These are phyloP conservation scores for Clarireedia paspali DNA, from an alignment of 2,329 filamentous ascomycete genomes.

Conservation along the genomic window DNA sequence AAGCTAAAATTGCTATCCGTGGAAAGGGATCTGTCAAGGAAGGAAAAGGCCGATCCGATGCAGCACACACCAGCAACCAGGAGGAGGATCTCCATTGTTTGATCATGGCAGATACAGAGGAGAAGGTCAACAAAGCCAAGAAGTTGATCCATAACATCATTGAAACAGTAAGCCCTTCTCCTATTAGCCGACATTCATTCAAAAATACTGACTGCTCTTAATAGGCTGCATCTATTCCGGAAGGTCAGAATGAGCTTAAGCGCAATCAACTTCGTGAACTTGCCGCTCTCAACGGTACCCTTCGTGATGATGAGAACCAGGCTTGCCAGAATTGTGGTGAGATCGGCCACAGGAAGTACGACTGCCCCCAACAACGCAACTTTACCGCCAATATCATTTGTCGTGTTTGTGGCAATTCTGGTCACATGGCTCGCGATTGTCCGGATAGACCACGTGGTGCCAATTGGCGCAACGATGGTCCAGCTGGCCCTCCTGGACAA, in stretches of 20 bases:
- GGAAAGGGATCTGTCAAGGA: slow-evolving; percentile 99
- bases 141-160: slow-evolving; percentile 98
- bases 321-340: slow-evolving; percentile 99
- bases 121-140: slow-evolving; percentile 99
- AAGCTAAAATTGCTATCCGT: slow-evolving; percentile 97
- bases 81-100: slow-evolving; percentile 98
- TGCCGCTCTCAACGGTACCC: slow-evolving; percentile 94
- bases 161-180: slow-evolving; percentile 70
- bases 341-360: slow-evolving; percentile 98
- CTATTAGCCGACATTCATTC: not conserved
- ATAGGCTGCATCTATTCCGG: slow-evolving; percentile 93
- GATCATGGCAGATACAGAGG: slow-evolving; percentile 99
- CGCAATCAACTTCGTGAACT: slow-evolving; percentile 97
- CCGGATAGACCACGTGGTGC: slow-evolving; percentile 73
- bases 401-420: slow-evolving; percentile 93
- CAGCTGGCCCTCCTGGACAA: slow-evolving; percentile 36
- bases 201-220: slow-evolving; percentile 24
- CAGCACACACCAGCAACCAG: slow-evolving; percentile 98
- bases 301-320: slow-evolving; percentile 98
- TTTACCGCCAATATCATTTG: slow-evolving; percentile 99
- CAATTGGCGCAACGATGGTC: slow-evolving; percentile 80
- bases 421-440: slow-evolving; percentile 97
- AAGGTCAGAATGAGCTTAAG: slow-evolving; percentile 98
- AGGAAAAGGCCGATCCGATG: slow-evolving; percentile 97
- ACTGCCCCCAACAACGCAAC: slow-evolving; percentile 95